Evolutionary conservation across 2,329 filamentous ascomycete genomes (phyloP).

Genomic region (Nemania abortiva): DNA sequence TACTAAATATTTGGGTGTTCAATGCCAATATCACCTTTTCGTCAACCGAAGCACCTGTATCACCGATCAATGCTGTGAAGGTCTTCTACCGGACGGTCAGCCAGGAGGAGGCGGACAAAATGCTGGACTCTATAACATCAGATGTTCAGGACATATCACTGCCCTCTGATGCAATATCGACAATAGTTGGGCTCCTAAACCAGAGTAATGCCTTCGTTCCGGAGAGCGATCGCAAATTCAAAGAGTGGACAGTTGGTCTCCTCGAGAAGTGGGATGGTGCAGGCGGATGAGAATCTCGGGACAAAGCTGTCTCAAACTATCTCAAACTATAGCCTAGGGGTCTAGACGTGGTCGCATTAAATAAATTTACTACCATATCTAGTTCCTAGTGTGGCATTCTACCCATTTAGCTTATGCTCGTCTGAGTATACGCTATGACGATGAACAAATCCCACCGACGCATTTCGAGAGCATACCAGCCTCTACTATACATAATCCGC

Average conservation of each 20-base stretch:
- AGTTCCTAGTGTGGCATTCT: neutral
- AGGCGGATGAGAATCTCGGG: neutral
- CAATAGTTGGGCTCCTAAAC: slow-evolving; percentile 59
- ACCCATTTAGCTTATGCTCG: neutral
- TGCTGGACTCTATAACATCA: slow-evolving; percentile 64
- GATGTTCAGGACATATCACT: slow-evolving; percentile 71
- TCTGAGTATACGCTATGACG: no score
- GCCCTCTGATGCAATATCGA: slow-evolving; percentile 62
- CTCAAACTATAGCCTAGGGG: neutral
- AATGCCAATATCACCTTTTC: slow-evolving; percentile 67
- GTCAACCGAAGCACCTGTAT: slow-evolving; percentile 53
- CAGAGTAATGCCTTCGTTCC: slow-evolving; percentile 67
- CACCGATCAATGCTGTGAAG: slow-evolving; percentile 62
- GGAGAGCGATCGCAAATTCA: slow-evolving; percentile 65
- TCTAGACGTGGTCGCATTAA: neutral
- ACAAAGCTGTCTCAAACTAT: no score
- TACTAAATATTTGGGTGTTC: slow-evolving; percentile 67
- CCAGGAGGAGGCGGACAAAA: slow-evolving; percentile 58
- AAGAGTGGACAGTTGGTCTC: slow-evolving; percentile 76
- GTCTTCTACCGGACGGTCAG: slow-evolving; percentile 63
- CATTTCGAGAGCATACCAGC: neutral
- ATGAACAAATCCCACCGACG: neutral
- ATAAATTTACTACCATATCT: neutral
- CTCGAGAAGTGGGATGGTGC: slow-evolving; percentile 63
- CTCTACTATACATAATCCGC: slow-evolving; percentile 14